Percentiles rank a stretch among this genome's conserved stretches.
Conservation (phyloP, 805 yeast genomes). For the Saturnispora serradocipensis region DNA sequence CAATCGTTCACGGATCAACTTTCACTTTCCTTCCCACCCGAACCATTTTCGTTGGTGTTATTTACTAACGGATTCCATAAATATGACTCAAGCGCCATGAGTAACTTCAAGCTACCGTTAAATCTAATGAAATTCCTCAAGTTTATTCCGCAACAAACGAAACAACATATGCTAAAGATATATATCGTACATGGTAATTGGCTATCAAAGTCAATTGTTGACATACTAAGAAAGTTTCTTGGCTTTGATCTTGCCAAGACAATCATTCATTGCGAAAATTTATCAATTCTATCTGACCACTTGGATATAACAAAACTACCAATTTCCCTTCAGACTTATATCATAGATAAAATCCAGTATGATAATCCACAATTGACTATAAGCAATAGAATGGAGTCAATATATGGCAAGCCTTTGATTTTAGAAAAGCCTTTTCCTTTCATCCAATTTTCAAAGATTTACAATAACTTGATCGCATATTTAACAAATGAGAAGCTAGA, state of each 20-base stretch:
- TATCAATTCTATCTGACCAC: constrained; percentile 32
- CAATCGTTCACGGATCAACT: constrained; percentile 51
- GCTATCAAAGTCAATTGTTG: constrained; percentile 72
- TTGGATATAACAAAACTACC: constrained; percentile 72
- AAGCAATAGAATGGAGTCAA: constrained; percentile 32
- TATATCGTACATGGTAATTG: constrained; percentile 87
- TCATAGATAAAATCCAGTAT: constrained; percentile 44
- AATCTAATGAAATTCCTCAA: constrained; percentile 36
- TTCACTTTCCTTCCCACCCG: constrained; percentile 47
- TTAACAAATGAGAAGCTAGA: constrained; percentile 22
- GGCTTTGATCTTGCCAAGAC: constrained; percentile 12
- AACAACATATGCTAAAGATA: constrained; percentile 48
- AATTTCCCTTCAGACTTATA: constrained; percentile 66
- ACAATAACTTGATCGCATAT: constrained; percentile 27
- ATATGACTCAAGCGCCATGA: constrained; percentile 17
- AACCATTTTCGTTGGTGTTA: constrained; percentile 58
- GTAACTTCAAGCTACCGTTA: constrained; percentile 21
- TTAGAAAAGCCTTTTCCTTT: constrained; percentile 15
- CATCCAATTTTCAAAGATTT: constrained; percentile 25
- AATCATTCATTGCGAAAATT: constrained; percentile 28
- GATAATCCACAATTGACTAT: constrained; percentile 43
- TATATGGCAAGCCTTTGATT: constrained; percentile 27
- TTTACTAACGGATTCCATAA: constrained; percentile 73
- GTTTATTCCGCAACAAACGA: constrained; percentile 46
- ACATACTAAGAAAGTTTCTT: constrained; percentile 53